phyloP scores from a whole-genome alignment of 108 stramenopile genomes.

The Mediolabrus comicus region DNA sequence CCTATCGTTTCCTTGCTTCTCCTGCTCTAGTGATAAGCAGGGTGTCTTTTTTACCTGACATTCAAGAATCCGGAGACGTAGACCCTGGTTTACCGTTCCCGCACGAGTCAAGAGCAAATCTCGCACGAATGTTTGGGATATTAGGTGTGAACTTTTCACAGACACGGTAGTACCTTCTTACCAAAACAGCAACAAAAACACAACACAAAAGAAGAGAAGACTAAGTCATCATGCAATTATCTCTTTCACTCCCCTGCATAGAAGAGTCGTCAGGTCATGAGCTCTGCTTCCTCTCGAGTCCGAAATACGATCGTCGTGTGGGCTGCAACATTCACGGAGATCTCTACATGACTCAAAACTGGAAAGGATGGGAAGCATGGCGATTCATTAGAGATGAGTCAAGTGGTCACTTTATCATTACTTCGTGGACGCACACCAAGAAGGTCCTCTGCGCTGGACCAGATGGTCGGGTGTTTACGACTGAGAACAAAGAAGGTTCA shows the following conservation, averaged over 20 bases:
- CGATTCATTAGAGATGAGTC: conserved; percentile 14
- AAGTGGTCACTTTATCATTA: conserved; percentile 5
- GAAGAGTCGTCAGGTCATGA: conserved; percentile 13
- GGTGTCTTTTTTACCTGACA: too few species aligned
- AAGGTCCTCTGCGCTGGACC: conserved; percentile 17
- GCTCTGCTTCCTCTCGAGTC: conserved; percentile 25
- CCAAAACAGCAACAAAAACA: too few species aligned
- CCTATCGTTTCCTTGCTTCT: too few species aligned
- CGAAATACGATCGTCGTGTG: conserved; percentile 18
- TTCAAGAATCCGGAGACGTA: too few species aligned
- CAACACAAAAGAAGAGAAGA: too few species aligned
- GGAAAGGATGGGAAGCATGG: conserved; percentile 35
- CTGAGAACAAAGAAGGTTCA: conserved; percentile 20
- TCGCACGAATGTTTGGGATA: too few species aligned
- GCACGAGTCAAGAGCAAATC: too few species aligned
- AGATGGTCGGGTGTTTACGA: conserved; percentile 15
- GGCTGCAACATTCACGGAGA: conserved; percentile 13
- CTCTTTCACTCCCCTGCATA: conserved; percentile 8
- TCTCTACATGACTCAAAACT: not conserved
- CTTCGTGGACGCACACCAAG: conserved; percentile 17
- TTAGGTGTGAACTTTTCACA: too few species aligned
- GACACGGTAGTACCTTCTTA: too few species aligned
- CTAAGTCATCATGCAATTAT: conserved; percentile 9
- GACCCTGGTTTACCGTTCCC: too few species aligned
- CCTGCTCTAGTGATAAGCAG: too few species aligned